These are phyloP conservation scores for Bonia amplexicaulis DNA, from an alignment of 176 grass and related monocot species.

Conservation along the genomic window DNA sequence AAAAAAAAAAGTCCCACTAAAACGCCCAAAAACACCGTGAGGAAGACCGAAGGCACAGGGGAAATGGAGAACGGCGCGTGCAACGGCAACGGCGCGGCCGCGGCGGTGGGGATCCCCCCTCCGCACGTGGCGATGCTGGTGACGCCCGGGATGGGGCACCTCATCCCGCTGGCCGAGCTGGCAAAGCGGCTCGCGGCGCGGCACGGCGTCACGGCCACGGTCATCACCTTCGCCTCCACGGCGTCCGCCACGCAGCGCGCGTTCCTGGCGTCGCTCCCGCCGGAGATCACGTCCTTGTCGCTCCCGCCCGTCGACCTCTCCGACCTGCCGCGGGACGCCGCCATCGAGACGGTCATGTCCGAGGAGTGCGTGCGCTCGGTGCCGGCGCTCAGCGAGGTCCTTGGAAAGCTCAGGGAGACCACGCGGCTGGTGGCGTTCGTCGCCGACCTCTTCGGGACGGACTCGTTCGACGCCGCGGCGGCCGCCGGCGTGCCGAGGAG, in stretches of 20 bases:
- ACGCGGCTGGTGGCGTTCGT: conserved; percentile 44
- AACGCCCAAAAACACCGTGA: too few species aligned
- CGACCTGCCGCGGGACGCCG: conserved; percentile 22
- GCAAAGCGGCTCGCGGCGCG: too few species aligned
- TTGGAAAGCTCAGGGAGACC: neutral
- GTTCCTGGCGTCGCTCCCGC: conserved; percentile 25
- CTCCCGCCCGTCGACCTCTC: conserved; percentile 42
- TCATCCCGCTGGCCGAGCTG: neutral
- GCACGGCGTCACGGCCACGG: too few species aligned
- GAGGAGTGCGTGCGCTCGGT: conserved; percentile 3
- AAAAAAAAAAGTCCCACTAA: neutral
- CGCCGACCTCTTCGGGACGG: conserved; percentile 52
- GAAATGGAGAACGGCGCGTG: too few species aligned
- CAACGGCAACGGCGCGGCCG: neutral
- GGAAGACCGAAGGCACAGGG: too few species aligned
- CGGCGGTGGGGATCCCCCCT: neutral
- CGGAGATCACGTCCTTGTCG: conserved; percentile 9
- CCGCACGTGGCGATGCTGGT: conserved; percentile 44
- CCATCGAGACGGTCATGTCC: conserved; percentile 54
- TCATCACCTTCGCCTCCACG: conserved; percentile 19
- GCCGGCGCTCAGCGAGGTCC: neutral
- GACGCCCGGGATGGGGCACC: conserved; percentile 55
- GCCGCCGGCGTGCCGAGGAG: conserved; percentile 12
- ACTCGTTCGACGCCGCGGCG: conserved; percentile 40
- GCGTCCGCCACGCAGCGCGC: conserved; percentile 30